These are phyloP conservation scores for Sugiyamaella grinbergsii DNA, from an alignment of 1,139 yeast species.

Conservation along the genomic window DNA sequence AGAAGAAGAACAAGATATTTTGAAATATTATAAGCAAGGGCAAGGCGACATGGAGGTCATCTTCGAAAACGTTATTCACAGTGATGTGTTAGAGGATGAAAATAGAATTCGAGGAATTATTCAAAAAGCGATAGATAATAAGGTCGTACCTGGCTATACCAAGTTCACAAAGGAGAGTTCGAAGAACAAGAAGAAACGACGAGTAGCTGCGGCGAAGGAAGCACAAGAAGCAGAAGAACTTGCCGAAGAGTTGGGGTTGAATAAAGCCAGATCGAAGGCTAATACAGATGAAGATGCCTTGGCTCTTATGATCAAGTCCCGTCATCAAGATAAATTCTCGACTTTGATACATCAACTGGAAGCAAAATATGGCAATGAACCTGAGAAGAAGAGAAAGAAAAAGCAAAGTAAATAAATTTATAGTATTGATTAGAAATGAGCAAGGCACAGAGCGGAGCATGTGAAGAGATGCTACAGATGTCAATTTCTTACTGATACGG, in stretches of 20 bases:
- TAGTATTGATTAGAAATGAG: background rate
- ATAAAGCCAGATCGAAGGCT: constrained; percentile 42
- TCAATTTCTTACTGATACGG: too few relatives aligned
- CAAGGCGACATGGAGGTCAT: constrained; percentile 71
- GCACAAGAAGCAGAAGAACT: constrained; percentile 69
- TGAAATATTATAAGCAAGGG: constrained; percentile 57
- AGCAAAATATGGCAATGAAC: constrained; percentile 49
- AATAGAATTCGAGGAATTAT: constrained; percentile 64
- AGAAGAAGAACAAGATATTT: constrained; percentile 69
- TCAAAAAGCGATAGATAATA: constrained; percentile 46
- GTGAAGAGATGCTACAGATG: too few relatives aligned
- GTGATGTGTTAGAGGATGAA: constrained; percentile 62
- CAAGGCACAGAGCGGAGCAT: background rate
- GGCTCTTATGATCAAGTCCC: constrained; percentile 34
- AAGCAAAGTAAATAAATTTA: constrained; percentile 44
- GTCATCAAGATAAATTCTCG: constrained; percentile 47
- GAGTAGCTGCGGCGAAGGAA: constrained; percentile 57
- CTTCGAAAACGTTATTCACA: constrained; percentile 76
- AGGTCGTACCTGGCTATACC: constrained; percentile 44
- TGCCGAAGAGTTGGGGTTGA: constrained; percentile 51
- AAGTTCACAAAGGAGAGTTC: constrained; percentile 61
- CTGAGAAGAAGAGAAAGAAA: constrained; percentile 40
- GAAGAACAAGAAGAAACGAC: constrained; percentile 53
- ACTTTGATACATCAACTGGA: constrained; percentile 55
- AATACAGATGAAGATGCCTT: constrained; percentile 29